Evolutionary conservation across 257 asterid species (phyloP).

Genomic region (Plectranthus barbatus): DNA sequence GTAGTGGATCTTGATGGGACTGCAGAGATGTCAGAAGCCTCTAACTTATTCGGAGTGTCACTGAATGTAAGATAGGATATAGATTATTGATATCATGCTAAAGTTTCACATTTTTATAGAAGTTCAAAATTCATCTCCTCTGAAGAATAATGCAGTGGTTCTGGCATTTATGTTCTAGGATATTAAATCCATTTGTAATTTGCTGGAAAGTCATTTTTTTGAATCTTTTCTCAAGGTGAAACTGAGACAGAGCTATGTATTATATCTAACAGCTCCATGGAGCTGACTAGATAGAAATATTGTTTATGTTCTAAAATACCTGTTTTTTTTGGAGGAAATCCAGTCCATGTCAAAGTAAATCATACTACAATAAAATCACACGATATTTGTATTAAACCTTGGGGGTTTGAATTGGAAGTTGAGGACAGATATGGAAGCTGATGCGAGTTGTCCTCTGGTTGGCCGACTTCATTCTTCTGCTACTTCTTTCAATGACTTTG

Average conservation of each 20-base stretch:
- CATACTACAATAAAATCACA: constrained; percentile 1
- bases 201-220: background rate
- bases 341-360: background rate
- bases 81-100: background rate
- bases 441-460: background rate
- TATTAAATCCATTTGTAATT: background rate
- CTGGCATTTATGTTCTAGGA: background rate
- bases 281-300: background rate
- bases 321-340: background rate
- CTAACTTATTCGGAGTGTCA: background rate
- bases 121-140: background rate
- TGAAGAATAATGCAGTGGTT: background rate
- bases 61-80: constrained; percentile 9
- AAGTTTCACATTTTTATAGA: background rate
- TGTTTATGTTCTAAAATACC: background rate
- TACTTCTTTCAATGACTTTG: constrained; percentile 21
- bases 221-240: background rate
- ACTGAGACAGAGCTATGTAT: background rate
- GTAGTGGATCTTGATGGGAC: constrained; percentile 22
- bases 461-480: constrained; percentile 12
- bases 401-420: background rate
- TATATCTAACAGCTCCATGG: background rate
- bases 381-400: background rate
- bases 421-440: background rate
- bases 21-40: background rate